Evolutionary conservation across 495 filamentous ascomycete species (phyloP), one percentile per base, ranked within the genome.

Genomic region (Parmelia sp.): DNA sequence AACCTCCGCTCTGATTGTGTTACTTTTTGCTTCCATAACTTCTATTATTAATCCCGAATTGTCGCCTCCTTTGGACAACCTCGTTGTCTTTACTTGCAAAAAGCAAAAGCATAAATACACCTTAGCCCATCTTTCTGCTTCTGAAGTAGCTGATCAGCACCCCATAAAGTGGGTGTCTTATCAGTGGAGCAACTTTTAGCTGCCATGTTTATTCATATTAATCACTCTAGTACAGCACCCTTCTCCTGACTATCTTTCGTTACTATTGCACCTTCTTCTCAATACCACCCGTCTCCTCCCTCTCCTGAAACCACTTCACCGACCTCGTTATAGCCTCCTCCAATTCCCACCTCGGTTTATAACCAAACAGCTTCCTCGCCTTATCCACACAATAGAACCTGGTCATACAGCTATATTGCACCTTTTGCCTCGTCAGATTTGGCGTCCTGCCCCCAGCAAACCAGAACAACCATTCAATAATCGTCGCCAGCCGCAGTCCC

Each of bases 391-490:
- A 64, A n/a, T 65, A 69, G 4, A 56, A 70, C 33, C 69, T 65
- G 9, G 60, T 63, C 61, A 69, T 55, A 36, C 51, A 63, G 68
- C 79, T 84, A 71, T 88, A 93, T 44, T 86, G 82, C 61, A 94
- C 90, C 57, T 84, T 82, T 71, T 88, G 82, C 69, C 86, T 80
- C 56, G 84, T 94, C 71, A 97, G 78, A 31, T 84, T 88, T 19
- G 91, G 87, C 60, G 84, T 86, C 77, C 87, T 88, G 11, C 63
- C 58, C n/a, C 88, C 81, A 51, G 90, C 75, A 37, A 89, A 40
- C 69, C 80, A 84, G 61, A 86, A 83, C 31, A 88, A 78, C 64
- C 82, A 78, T 76, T 96, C 93, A 64, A 87, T 82, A 25, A 90
- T 44, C 11, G 75, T 83, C 17, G 89, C 92, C 36, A 96, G 76